phyloP scores from a whole-genome alignment of 805 yeast genomes.

The Candida dajiaensis region DNA sequence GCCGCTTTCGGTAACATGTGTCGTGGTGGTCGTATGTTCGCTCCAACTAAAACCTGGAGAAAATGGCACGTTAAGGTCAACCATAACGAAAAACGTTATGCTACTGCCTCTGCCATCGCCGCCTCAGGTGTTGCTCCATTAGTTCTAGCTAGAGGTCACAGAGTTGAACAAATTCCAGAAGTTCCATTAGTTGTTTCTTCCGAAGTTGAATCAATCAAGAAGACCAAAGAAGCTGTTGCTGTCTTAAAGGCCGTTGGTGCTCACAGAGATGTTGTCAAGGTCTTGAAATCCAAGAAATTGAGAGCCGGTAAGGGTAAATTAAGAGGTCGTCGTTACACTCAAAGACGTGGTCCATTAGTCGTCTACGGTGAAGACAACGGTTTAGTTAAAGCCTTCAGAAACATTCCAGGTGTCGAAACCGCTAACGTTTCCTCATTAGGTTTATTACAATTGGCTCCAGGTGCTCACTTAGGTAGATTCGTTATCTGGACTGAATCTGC shows the following conservation, averaged over 20 bases:
- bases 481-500: conserved; percentile 99
- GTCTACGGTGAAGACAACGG: conserved; percentile 98
- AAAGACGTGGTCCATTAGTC: conserved; percentile 99
- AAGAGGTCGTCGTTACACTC: conserved; percentile 99
- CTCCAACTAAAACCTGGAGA: conserved; percentile 99
- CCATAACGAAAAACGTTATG: conserved; percentile 99
- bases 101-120: conserved; percentile 99
- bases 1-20: conserved; percentile 99
- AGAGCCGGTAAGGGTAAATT: conserved; percentile 99
- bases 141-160: conserved; percentile 99
- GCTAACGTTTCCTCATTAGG: conserved; percentile 87
- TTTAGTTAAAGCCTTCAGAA: conserved; percentile 97
- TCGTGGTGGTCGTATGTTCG: conserved; percentile 99
- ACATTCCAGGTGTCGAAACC: conserved; percentile 99
- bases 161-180: conserved; percentile 96
- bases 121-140: conserved; percentile 98
- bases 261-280: conserved; percentile 96
- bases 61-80: conserved; percentile 99
- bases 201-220: conserved; percentile 86
- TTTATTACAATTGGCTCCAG: conserved; percentile 98
- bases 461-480: conserved; percentile 99
- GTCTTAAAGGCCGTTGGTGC: conserved; percentile 98
- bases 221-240: conserved; percentile 99
- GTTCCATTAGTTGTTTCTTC: conserved; percentile 95
- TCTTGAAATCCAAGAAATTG: conserved; percentile 95